phyloP scores from a whole-genome alignment of 352 stramenopile species.

The Globisporangium megalacanthum region DNA sequence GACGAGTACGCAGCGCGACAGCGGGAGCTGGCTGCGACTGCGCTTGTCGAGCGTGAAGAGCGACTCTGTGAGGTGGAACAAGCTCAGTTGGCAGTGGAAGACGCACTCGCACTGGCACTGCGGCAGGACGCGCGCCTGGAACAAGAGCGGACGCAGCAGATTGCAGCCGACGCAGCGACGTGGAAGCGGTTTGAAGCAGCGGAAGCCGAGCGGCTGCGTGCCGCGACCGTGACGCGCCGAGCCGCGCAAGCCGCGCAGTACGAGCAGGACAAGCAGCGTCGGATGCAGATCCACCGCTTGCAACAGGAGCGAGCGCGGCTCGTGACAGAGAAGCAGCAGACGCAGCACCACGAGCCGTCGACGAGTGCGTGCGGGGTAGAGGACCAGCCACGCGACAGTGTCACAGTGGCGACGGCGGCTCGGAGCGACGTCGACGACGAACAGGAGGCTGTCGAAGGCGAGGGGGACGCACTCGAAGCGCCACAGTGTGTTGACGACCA shows the following conservation, averaged over 20 bases:
- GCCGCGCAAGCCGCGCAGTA: conserved; percentile 57
- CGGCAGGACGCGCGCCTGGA: conserved; percentile 34
- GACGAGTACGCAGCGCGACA: conserved; percentile 41
- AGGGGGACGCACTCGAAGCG: too few species aligned
- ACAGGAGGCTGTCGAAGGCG: background rate
- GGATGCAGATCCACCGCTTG: conserved; percentile 62
- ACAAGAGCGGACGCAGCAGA: conserved; percentile 34
- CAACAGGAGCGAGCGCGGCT: conserved; percentile 41
- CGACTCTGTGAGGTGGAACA: conserved; percentile 28
- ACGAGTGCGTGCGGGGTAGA: too few species aligned
- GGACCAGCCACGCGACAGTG: too few species aligned
- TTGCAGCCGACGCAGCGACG: conserved; percentile 50
- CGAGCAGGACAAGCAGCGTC: conserved; percentile 51
- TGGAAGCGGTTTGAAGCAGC: conserved; percentile 52
- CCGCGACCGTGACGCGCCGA: conserved; percentile 38
- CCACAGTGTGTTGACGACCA: too few species aligned
- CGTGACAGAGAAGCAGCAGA: conserved; percentile 19
- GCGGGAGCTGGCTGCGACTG: conserved; percentile 32
- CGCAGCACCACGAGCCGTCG: conserved; percentile 1
- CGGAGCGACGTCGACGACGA: background rate
- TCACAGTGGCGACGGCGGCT: background rate
- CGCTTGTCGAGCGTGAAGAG: conserved; percentile 27
- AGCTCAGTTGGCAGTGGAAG: conserved; percentile 44
- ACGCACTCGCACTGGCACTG: conserved; percentile 27
- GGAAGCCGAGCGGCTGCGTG: conserved; percentile 41